Evolutionary conservation across 2,329 filamentous ascomycete species (phyloP), one percentile per base, ranked within the genome.

Genomic region (Tolypocladium sp.): DNA sequence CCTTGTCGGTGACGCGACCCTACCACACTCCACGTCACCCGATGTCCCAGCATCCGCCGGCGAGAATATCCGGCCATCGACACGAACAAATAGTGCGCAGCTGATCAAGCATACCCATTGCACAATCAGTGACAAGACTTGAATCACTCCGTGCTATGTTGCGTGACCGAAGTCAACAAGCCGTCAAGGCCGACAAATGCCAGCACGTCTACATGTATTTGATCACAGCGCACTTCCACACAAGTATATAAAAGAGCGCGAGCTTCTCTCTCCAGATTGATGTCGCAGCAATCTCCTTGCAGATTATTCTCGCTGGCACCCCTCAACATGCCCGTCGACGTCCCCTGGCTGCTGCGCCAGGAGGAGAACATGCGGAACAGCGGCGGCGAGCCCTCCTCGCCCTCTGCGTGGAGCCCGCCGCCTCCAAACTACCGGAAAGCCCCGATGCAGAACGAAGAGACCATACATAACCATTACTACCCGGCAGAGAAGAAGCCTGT

Each of bases 391-490:
- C 12, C 35, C 7, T 44, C 55, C 1, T 9, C 33, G 25, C 17
- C 35, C 6, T 44, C 55, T 2, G 5, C 33, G 7, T 46, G 30
- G 30, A 53, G 30, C 13, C 49, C 27, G 12, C 55, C 55, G 30
- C 55, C 53, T 7, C 56, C 56, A 5, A 57, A 57, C 37, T 57
- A 57, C 35, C 42, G 25, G 20, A 57, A 57, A 33, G 35, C 15
- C n/a, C 42, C 42, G 25, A 51, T 51, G 56, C 42, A 41, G 53
- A 25, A 42, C 8, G 44, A 49, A 17, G 62, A 59, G 6, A 38
- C 58, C 3, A 37, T 63, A n/a, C 61, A 64, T 38, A 65, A 65
- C 59, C 61, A 65, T 38, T 65, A 65, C 41, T 61, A 65, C 9
- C 57, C 44, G 25, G 30, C 35, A 6, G 40, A 35, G 20, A 53